Conservation (phyloP, 805 yeast genomes). For the Wickerhamiella slavikovae region DNA sequence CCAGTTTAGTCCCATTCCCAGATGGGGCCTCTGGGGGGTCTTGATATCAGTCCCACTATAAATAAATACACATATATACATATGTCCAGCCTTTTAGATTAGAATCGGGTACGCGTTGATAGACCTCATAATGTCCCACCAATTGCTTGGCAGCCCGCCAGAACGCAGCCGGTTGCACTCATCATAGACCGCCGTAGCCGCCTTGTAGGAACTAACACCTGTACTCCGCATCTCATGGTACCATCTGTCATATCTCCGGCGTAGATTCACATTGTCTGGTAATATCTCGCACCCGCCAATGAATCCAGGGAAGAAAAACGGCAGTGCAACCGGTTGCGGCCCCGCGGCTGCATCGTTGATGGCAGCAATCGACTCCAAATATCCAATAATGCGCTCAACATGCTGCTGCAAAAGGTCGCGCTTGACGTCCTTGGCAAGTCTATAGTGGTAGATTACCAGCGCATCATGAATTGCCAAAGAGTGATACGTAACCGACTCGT, state of each 20-base stretch:
- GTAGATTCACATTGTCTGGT: constrained; percentile 28
- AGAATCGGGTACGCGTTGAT: too few relatives aligned
- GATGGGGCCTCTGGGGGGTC: too few relatives aligned
- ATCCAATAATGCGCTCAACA: constrained; percentile 39
- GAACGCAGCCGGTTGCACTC: constrained; percentile 70
- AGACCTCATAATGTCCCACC: constrained; percentile 67
- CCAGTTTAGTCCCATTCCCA: too few relatives aligned
- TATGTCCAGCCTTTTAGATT: too few relatives aligned
- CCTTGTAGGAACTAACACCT: constrained; percentile 68
- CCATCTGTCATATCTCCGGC: constrained; percentile 54
- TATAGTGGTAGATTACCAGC: constrained; percentile 45
- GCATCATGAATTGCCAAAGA: constrained; percentile 61
- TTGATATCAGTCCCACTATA: too few relatives aligned
- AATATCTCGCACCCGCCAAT: constrained; percentile 69
- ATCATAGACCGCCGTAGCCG: constrained; percentile 63
- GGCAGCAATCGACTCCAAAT: constrained; percentile 39
- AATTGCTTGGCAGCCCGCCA: constrained; percentile 35
- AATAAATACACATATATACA: too few relatives aligned
- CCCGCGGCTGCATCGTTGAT: constrained; percentile 24
- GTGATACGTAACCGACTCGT: constrained; percentile 62
- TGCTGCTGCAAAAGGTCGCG: constrained; percentile 40
- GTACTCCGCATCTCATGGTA: constrained; percentile 24
- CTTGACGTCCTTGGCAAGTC: constrained; percentile 35
- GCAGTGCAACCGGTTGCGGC: constrained; percentile 38
- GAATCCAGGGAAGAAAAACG: constrained; percentile 77